Conservation (phyloP, 2,329 filamentous ascomycete species). For the Thelonectria discophora region DNA sequence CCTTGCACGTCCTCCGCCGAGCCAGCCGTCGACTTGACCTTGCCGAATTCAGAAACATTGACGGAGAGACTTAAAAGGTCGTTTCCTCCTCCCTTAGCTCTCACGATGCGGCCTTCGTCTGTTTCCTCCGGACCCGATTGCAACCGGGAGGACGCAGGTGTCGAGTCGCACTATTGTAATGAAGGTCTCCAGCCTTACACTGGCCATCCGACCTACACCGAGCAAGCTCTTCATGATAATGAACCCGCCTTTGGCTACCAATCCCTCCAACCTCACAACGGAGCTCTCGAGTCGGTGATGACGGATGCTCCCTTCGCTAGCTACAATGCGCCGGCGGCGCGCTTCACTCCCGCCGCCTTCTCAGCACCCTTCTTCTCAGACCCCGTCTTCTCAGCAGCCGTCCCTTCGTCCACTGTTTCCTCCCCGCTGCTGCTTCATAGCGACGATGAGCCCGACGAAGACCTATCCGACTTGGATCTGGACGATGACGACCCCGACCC, state of each 20-base stretch:
- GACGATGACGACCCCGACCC: conserved; percentile 43
- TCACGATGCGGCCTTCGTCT: conserved; percentile 39
- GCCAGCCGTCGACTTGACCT: conserved; percentile 30
- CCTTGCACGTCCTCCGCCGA: conserved; percentile 30
- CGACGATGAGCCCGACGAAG: conserved; percentile 20
- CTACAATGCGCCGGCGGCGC: conserved; percentile 19
- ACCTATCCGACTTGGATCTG: conserved; percentile 45
- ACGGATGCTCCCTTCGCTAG: conserved; percentile 31
- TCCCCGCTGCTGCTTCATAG: conserved; percentile 13
- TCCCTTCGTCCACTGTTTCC: conserved; percentile 6
- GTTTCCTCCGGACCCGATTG: conserved; percentile 30
- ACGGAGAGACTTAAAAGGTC: conserved; percentile 32
- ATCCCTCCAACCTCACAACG: conserved; percentile 19
- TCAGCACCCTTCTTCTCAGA: no score
- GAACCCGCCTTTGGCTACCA: conserved; percentile 16
- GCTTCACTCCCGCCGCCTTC: conserved; percentile 14
- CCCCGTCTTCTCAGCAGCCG: neutral
- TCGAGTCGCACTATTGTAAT: conserved; percentile 30
- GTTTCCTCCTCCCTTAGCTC: conserved; percentile 20
- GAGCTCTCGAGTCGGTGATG: conserved; percentile 29
- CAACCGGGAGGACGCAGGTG: conserved; percentile 28
- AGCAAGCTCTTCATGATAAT: conserved; percentile 18
- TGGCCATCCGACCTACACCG: conserved; percentile 17
- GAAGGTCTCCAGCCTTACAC: conserved; percentile 34
- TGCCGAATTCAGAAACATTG: conserved; percentile 36